A percentile compares a stretch with the other conserved stretches of the same genome.
These are phyloP conservation scores for Penicillium aurantiogriseum DNA, from an alignment of 2,329 filamentous ascomycete species.

Conservation along the genomic window DNA sequence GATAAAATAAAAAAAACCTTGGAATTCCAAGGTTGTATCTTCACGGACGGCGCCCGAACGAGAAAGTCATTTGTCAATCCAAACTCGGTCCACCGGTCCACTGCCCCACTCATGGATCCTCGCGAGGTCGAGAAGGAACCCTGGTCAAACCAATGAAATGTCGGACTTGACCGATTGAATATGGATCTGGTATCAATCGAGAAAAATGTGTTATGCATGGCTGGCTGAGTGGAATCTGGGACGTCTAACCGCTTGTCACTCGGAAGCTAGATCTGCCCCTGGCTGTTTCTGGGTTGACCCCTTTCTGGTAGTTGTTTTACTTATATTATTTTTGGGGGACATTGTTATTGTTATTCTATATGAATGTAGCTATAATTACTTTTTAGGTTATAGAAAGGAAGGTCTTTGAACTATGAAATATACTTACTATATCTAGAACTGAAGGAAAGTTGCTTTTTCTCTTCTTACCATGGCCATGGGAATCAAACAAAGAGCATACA, in stretches of 20 bases:
- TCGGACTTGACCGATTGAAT: slow-evolving; percentile 11
- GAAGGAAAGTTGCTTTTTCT: not conserved
- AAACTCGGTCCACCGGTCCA: slow-evolving; percentile 2
- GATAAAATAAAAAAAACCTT: not conserved
- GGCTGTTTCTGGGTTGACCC: slow-evolving; percentile 8
- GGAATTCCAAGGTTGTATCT: not conserved
- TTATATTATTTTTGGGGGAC: not conserved
- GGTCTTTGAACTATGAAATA: not conserved
- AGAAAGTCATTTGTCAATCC: slow-evolving; percentile 20
- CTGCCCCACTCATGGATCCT: slow-evolving; percentile 2
- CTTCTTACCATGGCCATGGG: not conserved
- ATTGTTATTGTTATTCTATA: not conserved
- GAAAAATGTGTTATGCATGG: slow-evolving; percentile 25
- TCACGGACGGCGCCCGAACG: not conserved
- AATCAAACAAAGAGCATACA: not conserved
- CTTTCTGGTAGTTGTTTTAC: slow-evolving; percentile 6
- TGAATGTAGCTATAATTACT: not conserved
- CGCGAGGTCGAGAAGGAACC: not conserved
- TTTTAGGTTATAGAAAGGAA: not conserved
- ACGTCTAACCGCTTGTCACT: slow-evolving; percentile 26
- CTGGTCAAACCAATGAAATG: slow-evolving; percentile 19
- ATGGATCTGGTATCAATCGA: slow-evolving; percentile 16
- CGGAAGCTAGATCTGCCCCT: slow-evolving; percentile 20
- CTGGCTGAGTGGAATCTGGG: slow-evolving; percentile 24
- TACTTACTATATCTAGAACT: not conserved